Percentiles rank a stretch among this genome's conserved stretches.
phyloP scores from a whole-genome alignment of 1,284 basidiomycete genomes.

The Tetrapyrgos nigripes region DNA sequence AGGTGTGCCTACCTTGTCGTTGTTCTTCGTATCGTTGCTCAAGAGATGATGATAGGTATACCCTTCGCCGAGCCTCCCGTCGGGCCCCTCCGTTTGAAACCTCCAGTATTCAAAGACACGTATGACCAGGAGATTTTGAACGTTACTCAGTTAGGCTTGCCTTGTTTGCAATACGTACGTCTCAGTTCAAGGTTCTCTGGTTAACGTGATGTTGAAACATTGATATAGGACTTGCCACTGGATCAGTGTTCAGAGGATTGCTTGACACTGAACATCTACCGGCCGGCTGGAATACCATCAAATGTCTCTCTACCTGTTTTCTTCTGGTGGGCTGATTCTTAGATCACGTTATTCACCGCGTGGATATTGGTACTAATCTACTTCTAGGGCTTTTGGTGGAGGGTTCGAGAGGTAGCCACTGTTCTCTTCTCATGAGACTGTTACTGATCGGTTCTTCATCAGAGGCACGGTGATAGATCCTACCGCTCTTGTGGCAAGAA shows the following conservation, averaged over 20 bases:
- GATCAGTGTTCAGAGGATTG: constrained; percentile 50
- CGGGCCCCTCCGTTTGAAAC: not conserved
- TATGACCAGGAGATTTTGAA: not conserved
- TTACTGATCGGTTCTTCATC: too few species aligned
- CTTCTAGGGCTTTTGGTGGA: constrained; percentile 42
- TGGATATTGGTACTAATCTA: not conserved
- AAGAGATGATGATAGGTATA: not conserved
- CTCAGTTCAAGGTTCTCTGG: not conserved
- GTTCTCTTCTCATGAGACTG: too few species aligned
- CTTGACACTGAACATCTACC: constrained; percentile 52
- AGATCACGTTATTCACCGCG: not conserved
- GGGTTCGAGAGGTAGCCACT: constrained; percentile 42
- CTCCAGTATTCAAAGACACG: constrained; percentile 1
- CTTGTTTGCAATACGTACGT: constrained; percentile 43
- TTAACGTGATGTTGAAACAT: not conserved
- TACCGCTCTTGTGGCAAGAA: too few species aligned
- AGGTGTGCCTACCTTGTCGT: not conserved
- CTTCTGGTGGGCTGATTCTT: constrained; percentile 33
- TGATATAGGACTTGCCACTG: constrained; percentile 23
- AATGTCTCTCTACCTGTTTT: constrained; percentile 44
- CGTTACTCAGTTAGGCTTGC: constrained; percentile 37
- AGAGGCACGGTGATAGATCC: too few species aligned
- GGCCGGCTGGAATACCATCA: constrained; percentile 39
- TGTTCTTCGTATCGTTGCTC: not conserved
- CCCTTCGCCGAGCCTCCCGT: constrained; percentile 2